Base-by-base conservation (phyloP, 2,329 filamentous ascomycete genomes). In the Cercospora sp. region DNA sequence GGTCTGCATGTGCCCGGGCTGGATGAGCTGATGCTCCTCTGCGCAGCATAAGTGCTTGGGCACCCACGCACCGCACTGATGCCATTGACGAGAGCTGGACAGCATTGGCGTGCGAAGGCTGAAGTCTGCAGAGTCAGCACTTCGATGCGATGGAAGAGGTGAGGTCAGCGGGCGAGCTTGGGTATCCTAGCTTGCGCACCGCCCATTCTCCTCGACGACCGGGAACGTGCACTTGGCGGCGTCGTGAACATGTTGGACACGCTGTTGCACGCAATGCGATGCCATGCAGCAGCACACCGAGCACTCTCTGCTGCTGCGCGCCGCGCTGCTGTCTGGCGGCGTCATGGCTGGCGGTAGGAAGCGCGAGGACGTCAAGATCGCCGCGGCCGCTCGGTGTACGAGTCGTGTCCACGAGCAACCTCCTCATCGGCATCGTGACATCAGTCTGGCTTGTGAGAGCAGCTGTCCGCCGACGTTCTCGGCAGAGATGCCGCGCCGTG, bases 91-190 rank as follows among this genome's bases (percentile, higher is more conserved):
- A 63, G 39, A 23, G 13, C 23, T 30, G 62, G 10, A 55, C 31
- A n/a, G 18, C 18, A 48, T 28, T 58, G 48, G 31, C 48, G 39
- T 53, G 48, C 33, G 30, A 26, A 48, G 59, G 69, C 63, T n/a
- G 69, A 67, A 68, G 66, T 64, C 23, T 65, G 64, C 59, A 66
- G 69, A 70, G 69, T 70, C 66, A 68, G 66, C 62, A 20, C 45
- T 26, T 62, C 65, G 61, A 63, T 63, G 45, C 61, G 48, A 57
- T 63, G 28, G 39, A 18, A n/a, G 30, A 57, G 62, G 62, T 64
- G 62, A 64, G 62, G 62, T 64, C 62, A 58, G 48, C 9, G 23
- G 13, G 48, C 18, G 18, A 57, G 51, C 31, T 39, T 39, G 48
- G 48, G 30, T 12, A 10, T 20, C 28, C 48, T 42, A 3, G 62